phyloP scores from a whole-genome alignment of 495 filamentous ascomycete genomes.

The Hypoxylon rickii region DNA sequence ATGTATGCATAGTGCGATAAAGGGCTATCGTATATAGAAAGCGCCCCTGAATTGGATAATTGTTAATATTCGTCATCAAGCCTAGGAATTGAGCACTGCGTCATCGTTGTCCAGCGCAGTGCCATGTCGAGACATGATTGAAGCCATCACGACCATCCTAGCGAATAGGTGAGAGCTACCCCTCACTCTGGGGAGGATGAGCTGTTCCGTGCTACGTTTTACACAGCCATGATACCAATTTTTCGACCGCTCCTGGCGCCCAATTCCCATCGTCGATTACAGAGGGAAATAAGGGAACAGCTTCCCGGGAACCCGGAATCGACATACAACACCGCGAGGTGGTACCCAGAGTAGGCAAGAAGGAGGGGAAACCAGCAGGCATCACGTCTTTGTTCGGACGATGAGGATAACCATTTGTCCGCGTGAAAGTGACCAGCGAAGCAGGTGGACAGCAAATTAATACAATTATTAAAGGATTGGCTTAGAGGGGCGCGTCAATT shows the following conservation, averaged over 20 bases:
- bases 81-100: neutral
- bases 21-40: constrained; percentile 17
- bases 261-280: neutral
- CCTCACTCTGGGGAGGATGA: neutral
- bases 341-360: no score
- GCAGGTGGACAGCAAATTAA: constrained; percentile 25
- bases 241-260: neutral
- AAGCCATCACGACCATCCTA: constrained; percentile 10
- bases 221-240: neutral
- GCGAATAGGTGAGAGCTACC: neutral
- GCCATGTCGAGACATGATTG: constrained; percentile 7
- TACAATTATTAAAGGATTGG: constrained; percentile 18
- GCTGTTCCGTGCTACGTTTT: constrained; percentile 6
- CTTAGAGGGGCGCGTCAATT: constrained; percentile 15
- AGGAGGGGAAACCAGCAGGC: no score
- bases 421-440: constrained; percentile 15
- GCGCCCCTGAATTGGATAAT: constrained; percentile 12
- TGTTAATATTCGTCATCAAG: constrained; percentile 11
- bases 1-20: constrained; percentile 12
- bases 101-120: neutral
- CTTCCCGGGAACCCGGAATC: neutral
- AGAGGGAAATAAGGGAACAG: neutral
- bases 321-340: no score
- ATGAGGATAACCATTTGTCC: constrained; percentile 23
- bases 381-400: constrained; percentile 13